Evolutionary conservation across 352 stramenopile genomes (phyloP), one percentile per base, ranked within the genome.

Genomic region (Globisporangium ultimum): DNA sequence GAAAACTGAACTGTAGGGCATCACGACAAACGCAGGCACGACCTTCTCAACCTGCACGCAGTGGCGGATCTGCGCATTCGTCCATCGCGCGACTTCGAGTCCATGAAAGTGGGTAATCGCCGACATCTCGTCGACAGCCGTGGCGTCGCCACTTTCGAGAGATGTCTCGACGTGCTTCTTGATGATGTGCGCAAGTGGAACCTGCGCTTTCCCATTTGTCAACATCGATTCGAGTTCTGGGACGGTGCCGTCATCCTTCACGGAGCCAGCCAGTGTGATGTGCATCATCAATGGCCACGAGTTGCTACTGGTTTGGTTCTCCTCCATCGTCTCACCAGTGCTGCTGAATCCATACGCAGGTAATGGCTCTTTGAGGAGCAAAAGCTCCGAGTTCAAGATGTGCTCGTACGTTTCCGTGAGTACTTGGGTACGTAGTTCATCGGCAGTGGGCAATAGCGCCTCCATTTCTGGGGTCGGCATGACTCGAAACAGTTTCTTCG

Each of bases 11-110:
- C 56, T 84, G 32, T 53, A 80, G 1, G 81, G 73, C 3, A 87
- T 14, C 47, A 89, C 60, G 6, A 84, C 63, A 17, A 81, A 60
- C 3, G 62, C 66, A 4, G 75, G 64, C n/a, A 64, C 11, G n/a
- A 87, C 48, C 14, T 79, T 66, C n/a, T 70, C 58, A 17, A 67
- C 32, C 18, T 70, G 43, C 7, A 65, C 46, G 42, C 66, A 68
- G 2, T 69, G 61, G n/a, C 58, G 63, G 10, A 88, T 41, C 51
- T 82, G 73, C 1, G 61, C 52, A 46, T 78, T 58, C 9, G 88
- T n/a, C 53, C 66, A 78, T 11, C 77, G 72, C 45, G 76, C 80
- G 17, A 87, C 36, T 22, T 90, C 78, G 2, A 88, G 68, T 17
- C 76, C 80, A 55, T 89, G 77, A 53, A 62, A 71, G 46, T 78